Evolutionary conservation across 208 protist species (phyloP), one percentile per base, ranked within the genome.

Genomic region (Phytomonas francai): DNA sequence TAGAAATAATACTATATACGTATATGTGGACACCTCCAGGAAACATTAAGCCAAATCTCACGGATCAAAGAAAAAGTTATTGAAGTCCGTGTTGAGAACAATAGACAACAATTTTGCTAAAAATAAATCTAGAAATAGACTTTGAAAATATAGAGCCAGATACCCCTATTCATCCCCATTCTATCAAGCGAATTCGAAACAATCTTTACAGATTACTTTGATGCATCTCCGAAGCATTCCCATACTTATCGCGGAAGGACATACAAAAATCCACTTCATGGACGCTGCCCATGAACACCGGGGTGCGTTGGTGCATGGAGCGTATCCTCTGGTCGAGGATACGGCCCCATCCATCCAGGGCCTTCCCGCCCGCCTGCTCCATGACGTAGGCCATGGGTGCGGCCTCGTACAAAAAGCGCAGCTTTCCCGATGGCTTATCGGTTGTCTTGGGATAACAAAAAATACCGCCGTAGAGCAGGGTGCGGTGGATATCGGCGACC

Each of bases 401-500:
- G n/a, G 79, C 87, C 82, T 99, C 97, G 74, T 99, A 99, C 1
- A 99, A 79, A 25, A 98, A 85, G 57, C 98, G 95, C 61, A 99
- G 82, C 82, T 99, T 99, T 34, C 98, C 98, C 34, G 98, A 89
- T 59, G 82, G 73, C 77, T 86, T 96, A 57, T 88, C 89, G 0
- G 72, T 74, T 70, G 98, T 97, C 27, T 73, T 89, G 28, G 98
- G 97, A 79, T 99, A 99, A 75, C 96, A 96, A 81, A 99, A 99
- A 67, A 99, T 97, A 68, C 98, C 98, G 27, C 98, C 98, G 78
- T 99, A 99, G 6, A 99, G 80, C 7, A 99, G 74, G 11, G 97
- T 99, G 64, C 98, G 88, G 85, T 99, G 97, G n/a, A 99, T 88
- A 76, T 99, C 98, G 33, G 90, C 95, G n/a, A 98, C 95, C 95